Conservation (phyloP, 352 stramenopile genomes). For the Phytophthora multivora region DNA sequence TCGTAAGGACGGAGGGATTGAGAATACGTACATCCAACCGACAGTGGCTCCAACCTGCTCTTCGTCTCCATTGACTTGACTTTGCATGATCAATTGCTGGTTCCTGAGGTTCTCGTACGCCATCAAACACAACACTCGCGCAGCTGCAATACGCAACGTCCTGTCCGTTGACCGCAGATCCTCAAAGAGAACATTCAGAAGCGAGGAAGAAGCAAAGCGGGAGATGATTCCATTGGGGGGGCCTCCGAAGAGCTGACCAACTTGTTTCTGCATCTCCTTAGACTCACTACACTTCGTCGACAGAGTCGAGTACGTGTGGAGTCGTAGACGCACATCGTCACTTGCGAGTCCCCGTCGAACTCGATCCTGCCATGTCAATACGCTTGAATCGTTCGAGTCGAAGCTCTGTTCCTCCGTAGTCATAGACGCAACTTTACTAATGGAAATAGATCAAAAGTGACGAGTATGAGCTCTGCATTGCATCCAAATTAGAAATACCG, state of each 20-base stretch:
- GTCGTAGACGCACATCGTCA: slow-evolving; percentile 31
- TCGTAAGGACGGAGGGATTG: slow-evolving; percentile 36
- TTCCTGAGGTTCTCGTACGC: slow-evolving; percentile 53
- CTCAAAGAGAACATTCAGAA: slow-evolving; percentile 26
- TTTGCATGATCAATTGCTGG: slow-evolving; percentile 29
- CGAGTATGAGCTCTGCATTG: slow-evolving; percentile 13
- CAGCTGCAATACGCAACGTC: slow-evolving; percentile 46
- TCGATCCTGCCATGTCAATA: slow-evolving; percentile 17
- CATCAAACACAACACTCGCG: slow-evolving; percentile 55
- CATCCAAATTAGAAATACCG: slow-evolving; percentile 23
- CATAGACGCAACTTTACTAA: neutral
- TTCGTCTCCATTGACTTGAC: slow-evolving; percentile 8
- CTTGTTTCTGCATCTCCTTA: slow-evolving; percentile 46
- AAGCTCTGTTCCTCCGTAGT: neutral
- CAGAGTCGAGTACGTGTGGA: slow-evolving; percentile 42
- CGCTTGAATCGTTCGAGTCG: slow-evolving; percentile 4
- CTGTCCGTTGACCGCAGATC: slow-evolving; percentile 48
- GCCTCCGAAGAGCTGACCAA: slow-evolving; percentile 48
- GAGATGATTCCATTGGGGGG: slow-evolving; percentile 1
- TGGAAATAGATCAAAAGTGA: slow-evolving; percentile 16
- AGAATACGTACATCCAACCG: slow-evolving; percentile 66
- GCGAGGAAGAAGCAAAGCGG: neutral
- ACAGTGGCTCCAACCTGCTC: slow-evolving; percentile 40
- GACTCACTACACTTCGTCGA: slow-evolving; percentile 38
- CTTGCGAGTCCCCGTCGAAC: slow-evolving; percentile 26